These are phyloP conservation scores for Aureobasidium mangrovei DNA, from an alignment of 2,329 filamentous ascomycete species.

Conservation along the genomic window DNA sequence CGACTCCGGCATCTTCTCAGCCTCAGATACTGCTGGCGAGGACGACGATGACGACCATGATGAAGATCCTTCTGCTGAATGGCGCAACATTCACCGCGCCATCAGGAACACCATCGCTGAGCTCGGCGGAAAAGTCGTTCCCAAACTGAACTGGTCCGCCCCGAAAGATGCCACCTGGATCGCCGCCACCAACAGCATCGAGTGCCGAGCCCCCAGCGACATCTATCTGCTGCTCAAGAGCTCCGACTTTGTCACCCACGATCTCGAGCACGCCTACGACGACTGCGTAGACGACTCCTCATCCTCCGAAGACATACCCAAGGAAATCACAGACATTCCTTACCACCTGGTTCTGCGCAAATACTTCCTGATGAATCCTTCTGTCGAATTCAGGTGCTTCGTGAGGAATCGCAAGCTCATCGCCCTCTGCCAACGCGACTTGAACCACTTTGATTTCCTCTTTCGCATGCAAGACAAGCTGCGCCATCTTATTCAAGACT, in stretches of 20 bases:
- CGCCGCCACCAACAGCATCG: slow-evolving; percentile 75
- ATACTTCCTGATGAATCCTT: slow-evolving; percentile 79
- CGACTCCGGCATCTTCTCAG: slow-evolving; percentile 44
- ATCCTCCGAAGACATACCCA: slow-evolving; percentile 13
- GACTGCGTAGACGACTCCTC: slow-evolving; percentile 46
- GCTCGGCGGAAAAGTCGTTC: slow-evolving; percentile 76
- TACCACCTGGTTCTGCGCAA: slow-evolving; percentile 81
- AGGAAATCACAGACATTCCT: slow-evolving; percentile 42
- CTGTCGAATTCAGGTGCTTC: slow-evolving; percentile 92
- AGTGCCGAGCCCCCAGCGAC: slow-evolving; percentile 81
- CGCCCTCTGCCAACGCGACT: slow-evolving; percentile 77
- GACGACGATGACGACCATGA: slow-evolving; percentile 45
- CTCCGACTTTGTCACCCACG: slow-evolving; percentile 89
- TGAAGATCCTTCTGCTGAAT: slow-evolving; percentile 51
- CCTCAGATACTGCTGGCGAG: slow-evolving; percentile 33
- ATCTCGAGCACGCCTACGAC: slow-evolving; percentile 87
- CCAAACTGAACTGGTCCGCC: slow-evolving; percentile 95
- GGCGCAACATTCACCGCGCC: slow-evolving; percentile 63
- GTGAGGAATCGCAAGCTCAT: slow-evolving; percentile 74
- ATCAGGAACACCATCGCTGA: slow-evolving; percentile 72
- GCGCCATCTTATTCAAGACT: slow-evolving; percentile 58
- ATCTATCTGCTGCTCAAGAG: slow-evolving; percentile 91
- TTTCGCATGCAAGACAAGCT: slow-evolving; percentile 57
- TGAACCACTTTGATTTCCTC: slow-evolving; percentile 85
- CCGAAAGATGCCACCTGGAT: slow-evolving; percentile 97